Percentiles rank a stretch among this genome's conserved stretches.
Conservation (phyloP, 2,329 filamentous ascomycete species). For the Cladosporium colombiae region DNA sequence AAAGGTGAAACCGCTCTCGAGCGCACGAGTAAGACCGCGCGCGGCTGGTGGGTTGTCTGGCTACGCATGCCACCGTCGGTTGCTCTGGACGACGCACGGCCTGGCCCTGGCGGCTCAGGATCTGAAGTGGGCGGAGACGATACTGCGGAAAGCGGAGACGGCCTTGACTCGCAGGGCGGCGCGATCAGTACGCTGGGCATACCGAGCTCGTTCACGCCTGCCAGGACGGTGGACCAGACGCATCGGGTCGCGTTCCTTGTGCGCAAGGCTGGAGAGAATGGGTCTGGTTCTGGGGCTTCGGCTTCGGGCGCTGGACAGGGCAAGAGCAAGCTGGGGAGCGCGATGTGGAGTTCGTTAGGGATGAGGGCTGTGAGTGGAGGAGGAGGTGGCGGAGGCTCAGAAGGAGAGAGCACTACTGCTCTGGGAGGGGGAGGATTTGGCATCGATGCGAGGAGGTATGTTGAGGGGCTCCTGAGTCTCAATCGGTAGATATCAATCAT, state of each 20-base stretch:
- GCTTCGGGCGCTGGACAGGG: slow-evolving; percentile 22
- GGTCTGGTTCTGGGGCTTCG: slow-evolving; percentile 16
- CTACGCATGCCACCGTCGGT: slow-evolving; percentile 51
- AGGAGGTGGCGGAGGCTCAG: slow-evolving; percentile 40
- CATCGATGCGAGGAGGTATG: slow-evolving; percentile 72
- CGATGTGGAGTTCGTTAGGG: slow-evolving; percentile 33
- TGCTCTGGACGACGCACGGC: slow-evolving; percentile 7
- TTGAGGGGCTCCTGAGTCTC: slow-evolving; percentile 70
- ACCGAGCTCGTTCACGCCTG: not conserved
- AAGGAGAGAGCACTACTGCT: slow-evolving; percentile 60
- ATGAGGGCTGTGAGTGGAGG: slow-evolving; percentile 31
- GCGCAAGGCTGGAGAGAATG: slow-evolving; percentile 40
- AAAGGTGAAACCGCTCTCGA: slow-evolving; percentile 52
- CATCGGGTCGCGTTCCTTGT: slow-evolving; percentile 48
- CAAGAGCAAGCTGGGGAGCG: slow-evolving; percentile 27
- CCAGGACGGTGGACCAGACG: slow-evolving; percentile 3
- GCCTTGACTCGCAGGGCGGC: slow-evolving; percentile 4
- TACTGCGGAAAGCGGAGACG: not conserved
- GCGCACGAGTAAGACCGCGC: slow-evolving; percentile 61
- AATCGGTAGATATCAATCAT: slow-evolving; percentile 42
- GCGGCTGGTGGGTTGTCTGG: slow-evolving; percentile 71
- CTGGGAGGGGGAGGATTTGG: slow-evolving; percentile 63
- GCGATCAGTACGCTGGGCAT: slow-evolving; percentile 14
- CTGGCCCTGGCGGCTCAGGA: not conserved
- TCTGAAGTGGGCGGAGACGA: not conserved